phyloP scores from a whole-genome alignment of 495 filamentous ascomycete genomes.

The Apiosordaria backusii region DNA sequence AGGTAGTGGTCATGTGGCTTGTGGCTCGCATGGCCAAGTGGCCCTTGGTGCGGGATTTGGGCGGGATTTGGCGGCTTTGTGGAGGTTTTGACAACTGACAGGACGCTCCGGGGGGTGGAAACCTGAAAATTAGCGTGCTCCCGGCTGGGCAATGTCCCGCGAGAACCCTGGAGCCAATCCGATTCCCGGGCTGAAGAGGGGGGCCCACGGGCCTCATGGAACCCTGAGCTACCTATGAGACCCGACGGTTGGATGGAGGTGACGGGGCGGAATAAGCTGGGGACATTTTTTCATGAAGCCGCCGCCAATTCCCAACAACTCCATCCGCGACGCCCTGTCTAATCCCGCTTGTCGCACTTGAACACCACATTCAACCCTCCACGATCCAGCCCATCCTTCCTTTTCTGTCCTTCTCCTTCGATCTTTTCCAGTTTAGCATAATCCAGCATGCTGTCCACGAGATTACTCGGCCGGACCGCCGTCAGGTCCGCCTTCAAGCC shows the following conservation, averaged over 20 bases:
- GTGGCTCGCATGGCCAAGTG: background rate
- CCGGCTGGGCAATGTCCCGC: constrained; percentile 4
- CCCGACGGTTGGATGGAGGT: constrained; percentile 23
- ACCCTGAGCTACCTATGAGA: too few relatives aligned
- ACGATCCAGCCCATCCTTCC: constrained; percentile 20
- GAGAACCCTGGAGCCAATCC: constrained; percentile 18
- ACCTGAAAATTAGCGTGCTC: constrained; percentile 11
- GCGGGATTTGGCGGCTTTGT: constrained; percentile 25
- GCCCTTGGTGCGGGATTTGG: background rate
- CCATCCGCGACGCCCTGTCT: constrained; percentile 9
- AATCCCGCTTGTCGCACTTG: background rate
- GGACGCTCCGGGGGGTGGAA: constrained; percentile 13
- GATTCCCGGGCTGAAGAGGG: background rate
- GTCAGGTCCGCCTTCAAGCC: constrained; percentile 62
- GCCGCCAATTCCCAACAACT: constrained; percentile 25
- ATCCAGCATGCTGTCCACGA: constrained; percentile 62
- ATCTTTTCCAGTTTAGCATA: constrained; percentile 6
- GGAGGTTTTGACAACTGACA: constrained; percentile 6
- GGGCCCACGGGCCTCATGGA: background rate
- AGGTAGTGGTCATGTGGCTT: constrained; percentile 8
- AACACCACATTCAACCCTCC: background rate
- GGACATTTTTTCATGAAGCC: constrained; percentile 18
- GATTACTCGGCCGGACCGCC: constrained; percentile 63
- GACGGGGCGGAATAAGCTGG: constrained; percentile 5
- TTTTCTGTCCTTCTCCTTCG: constrained; percentile 27